A percentile compares a stretch with the other conserved stretches of the same genome.
Conservation (phyloP, 192 early-diverging fungal species). For the Rhizoclosmatium globosum region DNA sequence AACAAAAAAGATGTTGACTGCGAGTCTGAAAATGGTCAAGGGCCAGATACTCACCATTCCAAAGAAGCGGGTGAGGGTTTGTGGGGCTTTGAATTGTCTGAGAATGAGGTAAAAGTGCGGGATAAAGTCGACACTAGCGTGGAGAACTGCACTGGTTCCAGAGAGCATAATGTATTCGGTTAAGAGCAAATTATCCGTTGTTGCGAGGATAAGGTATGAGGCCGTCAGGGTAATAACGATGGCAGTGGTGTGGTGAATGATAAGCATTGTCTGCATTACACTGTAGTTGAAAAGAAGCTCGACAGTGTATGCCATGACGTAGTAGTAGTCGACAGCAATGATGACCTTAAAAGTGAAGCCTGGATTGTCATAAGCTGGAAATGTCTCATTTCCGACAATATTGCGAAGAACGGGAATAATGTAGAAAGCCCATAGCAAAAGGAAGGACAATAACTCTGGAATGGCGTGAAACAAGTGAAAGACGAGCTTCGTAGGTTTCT, state of each 20-base stretch:
- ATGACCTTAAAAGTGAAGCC: neutral
- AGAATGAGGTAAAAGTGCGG: neutral
- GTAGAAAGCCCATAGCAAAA: neutral
- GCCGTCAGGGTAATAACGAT: neutral
- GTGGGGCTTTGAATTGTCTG: neutral
- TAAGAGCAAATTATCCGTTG: neutral
- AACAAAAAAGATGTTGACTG: neutral
- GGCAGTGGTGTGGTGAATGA: neutral
- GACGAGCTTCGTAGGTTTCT: neutral
- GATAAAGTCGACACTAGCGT: neutral
- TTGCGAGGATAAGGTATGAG: neutral
- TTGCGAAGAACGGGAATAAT: neutral
- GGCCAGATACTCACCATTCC: neutral
- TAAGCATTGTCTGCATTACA: constrained; percentile 4
- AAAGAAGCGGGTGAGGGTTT: neutral
- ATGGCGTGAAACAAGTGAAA: neutral
- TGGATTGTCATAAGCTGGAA: neutral
- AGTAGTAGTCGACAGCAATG: neutral
- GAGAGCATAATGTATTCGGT: neutral
- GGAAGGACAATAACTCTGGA: neutral
- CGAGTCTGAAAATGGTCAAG: neutral
- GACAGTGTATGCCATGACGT: neutral
- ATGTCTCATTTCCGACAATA: neutral
- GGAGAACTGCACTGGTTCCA: neutral
- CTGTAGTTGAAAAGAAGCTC: neutral